These are phyloP conservation scores for Oryza meridionalis DNA, from an alignment of 176 grass and related monocot genomes.

Conservation along the genomic window DNA sequence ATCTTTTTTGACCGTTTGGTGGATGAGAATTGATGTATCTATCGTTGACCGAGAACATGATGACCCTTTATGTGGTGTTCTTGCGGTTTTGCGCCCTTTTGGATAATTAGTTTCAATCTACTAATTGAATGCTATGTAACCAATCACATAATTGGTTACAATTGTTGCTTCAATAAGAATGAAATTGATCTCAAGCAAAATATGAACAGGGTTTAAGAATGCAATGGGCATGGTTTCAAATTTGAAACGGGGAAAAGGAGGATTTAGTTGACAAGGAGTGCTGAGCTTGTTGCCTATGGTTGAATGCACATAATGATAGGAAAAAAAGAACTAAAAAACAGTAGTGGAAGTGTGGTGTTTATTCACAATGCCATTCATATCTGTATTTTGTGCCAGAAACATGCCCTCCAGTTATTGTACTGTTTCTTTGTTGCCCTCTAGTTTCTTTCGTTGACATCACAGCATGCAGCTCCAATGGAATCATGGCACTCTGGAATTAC, in stretches of 20 bases:
- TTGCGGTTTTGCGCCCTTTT: slow-evolving; percentile 20
- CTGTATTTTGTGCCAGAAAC: background rate
- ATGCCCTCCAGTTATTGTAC: background rate
- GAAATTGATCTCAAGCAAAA: background rate
- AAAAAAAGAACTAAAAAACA: background rate
- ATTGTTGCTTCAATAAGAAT: background rate
- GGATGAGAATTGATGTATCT: background rate
- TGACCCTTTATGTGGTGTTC: background rate
- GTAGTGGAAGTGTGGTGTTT: background rate
- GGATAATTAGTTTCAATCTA: slow-evolving; percentile 5
- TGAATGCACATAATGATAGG: background rate
- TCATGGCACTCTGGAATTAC: background rate
- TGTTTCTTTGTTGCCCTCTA: background rate
- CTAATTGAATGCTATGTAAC: background rate
- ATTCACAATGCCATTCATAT: background rate
- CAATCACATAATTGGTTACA: background rate
- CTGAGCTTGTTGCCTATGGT: background rate
- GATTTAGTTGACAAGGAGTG: background rate
- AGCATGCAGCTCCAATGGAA: slow-evolving; percentile 20
- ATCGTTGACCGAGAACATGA: background rate
- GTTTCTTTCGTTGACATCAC: background rate
- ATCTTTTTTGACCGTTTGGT: background rate
- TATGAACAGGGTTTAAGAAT: no score
- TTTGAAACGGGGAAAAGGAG: background rate
- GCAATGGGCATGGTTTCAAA: no score